A percentile compares a stretch with the other conserved stretches of the same genome.
These are phyloP conservation scores for Fraxinus albicans DNA, from an alignment of 305 asterid genomes.

Conservation along the genomic window DNA sequence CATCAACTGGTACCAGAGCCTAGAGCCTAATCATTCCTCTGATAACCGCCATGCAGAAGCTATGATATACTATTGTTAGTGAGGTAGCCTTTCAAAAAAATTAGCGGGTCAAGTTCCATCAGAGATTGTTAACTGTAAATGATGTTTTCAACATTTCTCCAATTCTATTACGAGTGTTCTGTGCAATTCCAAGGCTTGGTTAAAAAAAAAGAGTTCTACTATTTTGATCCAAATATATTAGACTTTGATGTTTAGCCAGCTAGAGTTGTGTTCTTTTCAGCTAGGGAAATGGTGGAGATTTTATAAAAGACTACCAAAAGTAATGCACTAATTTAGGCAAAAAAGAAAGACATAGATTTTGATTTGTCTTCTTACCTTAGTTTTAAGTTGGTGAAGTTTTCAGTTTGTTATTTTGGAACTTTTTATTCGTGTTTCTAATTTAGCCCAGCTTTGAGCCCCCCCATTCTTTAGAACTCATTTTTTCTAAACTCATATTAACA, in stretches of 20 bases:
- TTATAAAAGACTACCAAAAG: not conserved
- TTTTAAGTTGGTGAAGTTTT: no score
- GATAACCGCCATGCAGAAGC: not conserved
- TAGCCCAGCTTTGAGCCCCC: no score
- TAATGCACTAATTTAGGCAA: not conserved
- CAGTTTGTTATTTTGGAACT: no score
- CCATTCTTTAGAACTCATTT: no score
- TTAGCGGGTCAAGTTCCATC: not conserved
- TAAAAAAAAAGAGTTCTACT: not conserved
- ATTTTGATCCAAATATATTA: not conserved
- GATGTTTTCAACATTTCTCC: not conserved
- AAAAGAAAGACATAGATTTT: no score
- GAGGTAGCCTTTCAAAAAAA: not conserved
- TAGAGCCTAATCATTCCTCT: not conserved
- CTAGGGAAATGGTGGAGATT: not conserved
- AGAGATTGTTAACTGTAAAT: not conserved
- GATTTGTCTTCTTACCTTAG: no score
- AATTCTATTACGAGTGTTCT: not conserved
- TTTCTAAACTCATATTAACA: no score
- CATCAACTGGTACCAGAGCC: not conserved
- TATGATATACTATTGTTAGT: not conserved
- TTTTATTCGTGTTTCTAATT: no score
- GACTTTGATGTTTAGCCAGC: not conserved
- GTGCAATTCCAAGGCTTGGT: not conserved
- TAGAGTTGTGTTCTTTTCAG: not conserved